Base-by-base conservation (phyloP, 1,284 basidiomycete species). In the Xerocomus minutiporus region DNA sequence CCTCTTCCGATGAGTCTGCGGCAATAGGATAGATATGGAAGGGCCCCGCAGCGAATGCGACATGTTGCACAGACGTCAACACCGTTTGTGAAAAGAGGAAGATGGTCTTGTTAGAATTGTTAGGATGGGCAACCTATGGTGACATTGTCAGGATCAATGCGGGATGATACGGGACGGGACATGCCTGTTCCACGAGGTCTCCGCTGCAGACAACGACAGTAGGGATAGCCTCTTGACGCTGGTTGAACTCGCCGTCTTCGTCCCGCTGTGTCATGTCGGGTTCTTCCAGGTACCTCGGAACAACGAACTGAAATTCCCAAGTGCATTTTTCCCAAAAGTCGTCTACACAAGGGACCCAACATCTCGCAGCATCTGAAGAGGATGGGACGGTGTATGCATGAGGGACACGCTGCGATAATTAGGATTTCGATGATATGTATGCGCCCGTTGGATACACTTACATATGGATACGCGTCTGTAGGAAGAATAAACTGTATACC, bases 341-440 rank as follows among this genome's bases (percentile, higher is more conserved):
- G 70, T 99, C 97, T 12, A 98, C 74, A 63, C 97, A 99, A 4
- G 97, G 97, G 9, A 98, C 88, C 97, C 97, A 99, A 62, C 92
- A 93, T 60, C 97, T 79, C 8, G 96, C 93, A 11, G 92, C 82
- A 65, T 97, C 93, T 5, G 93, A 86, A 4, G 89, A 90, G 0
- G 91, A 90, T 0, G 94, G 87, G 3, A 88, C 89, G 3, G 94
- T 94, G 65, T 90, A 99, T 51, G 91, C 85, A 71, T 99, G 97
- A 29, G 95, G 95, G 53, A 93, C 84, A 61, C 91, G 87, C 91
- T 94, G 60, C 0, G 57, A 57, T 26, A 47, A 23, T 48, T 63
- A 70, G 50, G 59, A 55, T 50, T 54, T 65, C 41, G 65, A 63
- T 59, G 49, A 59, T 42, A 42, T 35, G 36, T 50, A 47, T 34